Conservation (phyloP, 2,329 filamentous ascomycete genomes). For the Graphilbum fragrans region DNA sequence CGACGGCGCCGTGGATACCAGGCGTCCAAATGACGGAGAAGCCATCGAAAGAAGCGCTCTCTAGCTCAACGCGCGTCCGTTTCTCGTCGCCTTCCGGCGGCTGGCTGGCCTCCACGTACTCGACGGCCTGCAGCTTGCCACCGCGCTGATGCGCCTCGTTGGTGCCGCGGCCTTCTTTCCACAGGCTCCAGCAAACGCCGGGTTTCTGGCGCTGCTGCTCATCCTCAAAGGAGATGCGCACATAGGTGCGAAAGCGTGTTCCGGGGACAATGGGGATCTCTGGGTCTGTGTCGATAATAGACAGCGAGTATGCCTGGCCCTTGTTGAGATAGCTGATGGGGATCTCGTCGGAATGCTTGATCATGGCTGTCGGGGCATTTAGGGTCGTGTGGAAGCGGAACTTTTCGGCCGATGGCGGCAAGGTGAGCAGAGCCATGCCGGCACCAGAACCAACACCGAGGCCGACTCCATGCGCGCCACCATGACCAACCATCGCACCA, state of each 20-base stretch:
- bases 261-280: constrained; percentile 44
- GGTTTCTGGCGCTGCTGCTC: constrained; percentile 78
- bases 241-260: constrained; percentile 72
- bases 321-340: constrained; percentile 98
- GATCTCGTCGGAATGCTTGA: constrained; percentile 78
- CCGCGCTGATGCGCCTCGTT: constrained; percentile 92
- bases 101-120: constrained; percentile 66
- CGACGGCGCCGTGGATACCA: constrained; percentile 51
- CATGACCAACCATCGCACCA: background rate
- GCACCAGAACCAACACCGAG: background rate
- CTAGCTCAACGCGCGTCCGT: constrained; percentile 56
- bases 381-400: constrained; percentile 86
- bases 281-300: constrained; percentile 65
- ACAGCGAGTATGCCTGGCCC: constrained; percentile 83
- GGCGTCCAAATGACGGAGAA: constrained; percentile 87
- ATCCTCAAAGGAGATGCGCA: constrained; percentile 95
- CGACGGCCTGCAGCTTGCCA: constrained; percentile 85
- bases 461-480: too few relatives aligned
- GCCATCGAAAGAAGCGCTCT: constrained; percentile 77
- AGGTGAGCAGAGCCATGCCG: constrained; percentile 27
- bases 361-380: constrained; percentile 93
- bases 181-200: constrained; percentile 60
- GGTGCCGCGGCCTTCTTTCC: constrained; percentile 93
- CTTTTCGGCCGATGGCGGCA: constrained; percentile 49
- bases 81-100: constrained; percentile 51